Base-by-base conservation (phyloP, 1,139 yeast genomes). In the Suhomyces kunorum region DNA sequence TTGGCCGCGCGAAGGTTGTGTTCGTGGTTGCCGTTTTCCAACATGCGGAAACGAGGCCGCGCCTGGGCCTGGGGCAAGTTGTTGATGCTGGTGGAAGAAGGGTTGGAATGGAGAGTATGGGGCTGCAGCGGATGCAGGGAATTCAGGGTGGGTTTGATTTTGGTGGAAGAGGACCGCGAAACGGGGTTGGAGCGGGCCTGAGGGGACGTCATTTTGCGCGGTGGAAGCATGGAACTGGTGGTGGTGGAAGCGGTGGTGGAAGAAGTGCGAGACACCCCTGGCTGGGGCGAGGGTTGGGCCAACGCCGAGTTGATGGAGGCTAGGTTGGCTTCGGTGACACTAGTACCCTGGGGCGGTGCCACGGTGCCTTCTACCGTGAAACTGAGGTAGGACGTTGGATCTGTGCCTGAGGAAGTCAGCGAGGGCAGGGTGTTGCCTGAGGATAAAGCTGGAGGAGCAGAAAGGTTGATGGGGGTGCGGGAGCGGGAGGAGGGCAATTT, bases 1-100 rank as follows among this genome's bases (percentile, higher is more conserved):
- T 83, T 81, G 8, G 90, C 83, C 32, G 84, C 80, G 45, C 81
- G 76, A 49, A 90, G 70, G 56, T 80, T 81, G 62, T 90, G 98
- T 53, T 81, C 87, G 61, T 90, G 98, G 9, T 65, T 48, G 3
- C 94, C 90, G 48, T 81, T 81, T 35, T 81, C 88, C 38, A 68
- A 59, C 58, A 81, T 65, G 28, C 63, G 54, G 53, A 82, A 81
- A 31, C 88, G 54, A 1, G 80, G 76, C 38, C 59, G 59, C 13
- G 19, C 32, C 9, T 24, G 15, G 8, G 18, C 24, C 15, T 25
- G n/a, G 14, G 41, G 18, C 19, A 35, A 13, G 17, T 32, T 42
- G 13, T 46, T 32, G 17, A 45, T 27, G 36, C 44, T 48, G 18
- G 49, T 28, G 8, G 47, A 39, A 14, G 49, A 44, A 3, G 43